Conservation (phyloP, 23 red algal genomes). For the Agarophyton chilense region DNA sequence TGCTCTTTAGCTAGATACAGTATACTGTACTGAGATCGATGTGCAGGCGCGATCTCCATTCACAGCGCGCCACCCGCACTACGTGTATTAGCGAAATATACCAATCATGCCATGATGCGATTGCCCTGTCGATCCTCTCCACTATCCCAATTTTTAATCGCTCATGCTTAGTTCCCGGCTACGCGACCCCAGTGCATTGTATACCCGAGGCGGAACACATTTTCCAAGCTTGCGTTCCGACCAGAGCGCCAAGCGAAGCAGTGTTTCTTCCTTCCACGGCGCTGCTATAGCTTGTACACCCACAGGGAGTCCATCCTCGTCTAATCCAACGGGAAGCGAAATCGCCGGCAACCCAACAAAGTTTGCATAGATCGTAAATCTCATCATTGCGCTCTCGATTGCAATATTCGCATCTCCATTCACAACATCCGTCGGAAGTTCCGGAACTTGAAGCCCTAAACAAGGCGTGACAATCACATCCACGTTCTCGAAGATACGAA, state of each 20-base stretch:
- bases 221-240: neutral
- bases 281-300: slow-evolving; percentile 21
- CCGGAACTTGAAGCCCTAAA: neutral
- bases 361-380: slow-evolving; percentile 23
- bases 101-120: no score
- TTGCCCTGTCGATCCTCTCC: no score
- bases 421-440: slow-evolving; percentile 10
- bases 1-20: no score
- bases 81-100: neutral
- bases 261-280: slow-evolving; percentile 14
- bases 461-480: slow-evolving; percentile 19
- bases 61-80: neutral
- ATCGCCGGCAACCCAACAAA: slow-evolving; percentile 8
- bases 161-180: neutral
- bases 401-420: slow-evolving; percentile 19
- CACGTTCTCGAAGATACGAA: neutral
- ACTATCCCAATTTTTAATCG: neutral
- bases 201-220: slow-evolving; percentile 11
- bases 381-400: slow-evolving; percentile 28
- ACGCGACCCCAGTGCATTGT: neutral
- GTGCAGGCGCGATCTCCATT: neutral
- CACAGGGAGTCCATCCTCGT: slow-evolving; percentile 28
- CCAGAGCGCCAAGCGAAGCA: slow-evolving; percentile 37
- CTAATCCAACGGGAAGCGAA: slow-evolving; percentile 9
- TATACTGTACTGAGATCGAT: no score